These are phyloP conservation scores for Coemansia sp. DNA, from an alignment of 192 early-diverging fungal species.

Conservation along the genomic window DNA sequence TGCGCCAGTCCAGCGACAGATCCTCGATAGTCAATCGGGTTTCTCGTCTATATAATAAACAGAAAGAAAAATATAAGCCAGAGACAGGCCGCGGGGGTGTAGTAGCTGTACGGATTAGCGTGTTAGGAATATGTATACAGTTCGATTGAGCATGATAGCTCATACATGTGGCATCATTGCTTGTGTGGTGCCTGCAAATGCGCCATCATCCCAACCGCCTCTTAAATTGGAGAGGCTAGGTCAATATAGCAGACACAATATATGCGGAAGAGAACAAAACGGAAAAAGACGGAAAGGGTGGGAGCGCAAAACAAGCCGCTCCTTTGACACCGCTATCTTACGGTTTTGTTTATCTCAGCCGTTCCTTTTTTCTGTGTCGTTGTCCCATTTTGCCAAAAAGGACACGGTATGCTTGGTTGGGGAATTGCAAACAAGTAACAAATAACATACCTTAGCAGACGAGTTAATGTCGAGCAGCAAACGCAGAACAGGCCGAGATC, in stretches of 20 bases:
- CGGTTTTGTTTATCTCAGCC: not conserved
- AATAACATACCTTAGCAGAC: constrained; percentile 67
- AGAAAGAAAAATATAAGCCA: not conserved
- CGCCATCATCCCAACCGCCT: not conserved
- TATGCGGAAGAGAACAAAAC: not conserved
- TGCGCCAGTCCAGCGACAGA: constrained; percentile 74
- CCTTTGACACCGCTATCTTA: not conserved
- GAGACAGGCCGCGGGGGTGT: not conserved
- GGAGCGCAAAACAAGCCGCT: not conserved
- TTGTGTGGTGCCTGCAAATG: not conserved
- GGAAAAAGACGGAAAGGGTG: not conserved
- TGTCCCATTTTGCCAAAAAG: not conserved
- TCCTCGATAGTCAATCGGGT: constrained; percentile 60
- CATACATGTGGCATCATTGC: not conserved
- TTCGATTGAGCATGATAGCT: not conserved
- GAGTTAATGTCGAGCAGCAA: constrained; percentile 62
- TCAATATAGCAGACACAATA: not conserved
- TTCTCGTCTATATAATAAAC: constrained; percentile 43
- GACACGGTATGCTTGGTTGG: not conserved
- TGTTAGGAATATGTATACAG: not conserved
- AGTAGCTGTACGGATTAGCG: not conserved
- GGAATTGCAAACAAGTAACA: not conserved
- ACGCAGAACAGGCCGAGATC: constrained; percentile 65
- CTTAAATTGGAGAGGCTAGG: not conserved
- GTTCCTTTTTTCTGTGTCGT: not conserved